phyloP scores from a whole-genome alignment of 805 yeast genomes.

The Scheffersomyces lignosus region DNA sequence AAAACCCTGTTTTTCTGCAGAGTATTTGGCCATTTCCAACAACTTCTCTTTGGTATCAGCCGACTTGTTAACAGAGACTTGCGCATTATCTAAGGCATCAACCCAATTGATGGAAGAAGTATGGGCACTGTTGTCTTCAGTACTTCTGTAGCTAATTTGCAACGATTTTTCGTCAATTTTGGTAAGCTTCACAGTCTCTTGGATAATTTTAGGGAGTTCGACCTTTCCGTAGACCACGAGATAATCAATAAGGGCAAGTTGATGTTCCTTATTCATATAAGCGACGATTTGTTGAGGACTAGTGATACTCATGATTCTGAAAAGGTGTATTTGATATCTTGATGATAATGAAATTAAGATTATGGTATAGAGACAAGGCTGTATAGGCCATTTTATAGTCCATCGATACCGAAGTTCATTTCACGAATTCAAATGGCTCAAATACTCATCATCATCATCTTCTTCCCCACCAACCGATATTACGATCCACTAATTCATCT shows the following conservation, averaged over 20 bases:
- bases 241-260: slow-evolving; percentile 70
- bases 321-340: no score
- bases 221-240: slow-evolving; percentile 65
- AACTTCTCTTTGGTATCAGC: slow-evolving; percentile 42
- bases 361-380: no score
- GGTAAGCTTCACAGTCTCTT: slow-evolving; percentile 27
- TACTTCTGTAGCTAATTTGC: slow-evolving; percentile 21
- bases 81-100: slow-evolving; percentile 25
- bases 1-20: slow-evolving; percentile 63
- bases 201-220: slow-evolving; percentile 41
- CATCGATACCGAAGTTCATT: no score
- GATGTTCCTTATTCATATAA: slow-evolving; percentile 83
- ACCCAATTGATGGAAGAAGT: slow-evolving; percentile 25
- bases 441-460: no score
- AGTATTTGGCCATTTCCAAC: slow-evolving; percentile 70
- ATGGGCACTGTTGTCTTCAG: slow-evolving; percentile 9
- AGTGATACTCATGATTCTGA: no score
- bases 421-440: no score
- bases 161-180: slow-evolving; percentile 24
- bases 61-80: slow-evolving; percentile 22
- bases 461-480: no score
- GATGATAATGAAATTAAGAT: no score
- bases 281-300: no score
- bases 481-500: no score
- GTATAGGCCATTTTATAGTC: no score